Evolutionary conservation across 352 stramenopile species (phyloP).

Genomic region (Globisporangium sylvaticum): DNA sequence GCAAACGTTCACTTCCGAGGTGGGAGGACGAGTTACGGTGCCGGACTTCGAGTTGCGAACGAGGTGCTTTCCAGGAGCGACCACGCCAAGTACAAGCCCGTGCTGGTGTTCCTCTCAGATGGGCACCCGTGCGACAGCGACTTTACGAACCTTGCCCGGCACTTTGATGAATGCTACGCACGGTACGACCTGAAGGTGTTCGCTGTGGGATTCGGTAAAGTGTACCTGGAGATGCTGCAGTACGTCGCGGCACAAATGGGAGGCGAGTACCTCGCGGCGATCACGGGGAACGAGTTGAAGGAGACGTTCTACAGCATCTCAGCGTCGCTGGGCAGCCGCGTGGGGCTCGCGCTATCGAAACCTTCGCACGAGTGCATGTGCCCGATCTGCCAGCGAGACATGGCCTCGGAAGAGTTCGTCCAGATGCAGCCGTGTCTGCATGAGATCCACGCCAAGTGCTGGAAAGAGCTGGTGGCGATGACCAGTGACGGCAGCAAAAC

Average conservation of each 20-base stretch:
- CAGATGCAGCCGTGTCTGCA: slow-evolving; percentile 42
- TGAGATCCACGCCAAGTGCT: slow-evolving; percentile 43
- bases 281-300: neutral
- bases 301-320: neutral
- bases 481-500: neutral
- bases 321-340: neutral
- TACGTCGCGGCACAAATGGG: neutral
- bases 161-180: neutral
- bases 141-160: neutral
- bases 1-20: neutral
- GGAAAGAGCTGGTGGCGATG: slow-evolving; percentile 26
- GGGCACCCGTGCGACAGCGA: neutral
- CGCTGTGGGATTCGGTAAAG: neutral
- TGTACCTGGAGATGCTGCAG: neutral
- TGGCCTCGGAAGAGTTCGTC: slow-evolving; percentile 37
- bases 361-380: slow-evolving; percentile 25
- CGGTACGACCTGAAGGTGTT: neutral
- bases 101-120: neutral
- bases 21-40: neutral
- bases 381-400: slow-evolving; percentile 49
- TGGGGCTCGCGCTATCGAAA: neutral
- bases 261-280: neutral
- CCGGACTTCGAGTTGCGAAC: neutral
- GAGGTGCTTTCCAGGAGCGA: neutral
- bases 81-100: neutral